Evolutionary conservation across 1,284 basidiomycete genomes (phyloP), one percentile per base, ranked within the genome.

Genomic region (Ustilago cynodontis): DNA sequence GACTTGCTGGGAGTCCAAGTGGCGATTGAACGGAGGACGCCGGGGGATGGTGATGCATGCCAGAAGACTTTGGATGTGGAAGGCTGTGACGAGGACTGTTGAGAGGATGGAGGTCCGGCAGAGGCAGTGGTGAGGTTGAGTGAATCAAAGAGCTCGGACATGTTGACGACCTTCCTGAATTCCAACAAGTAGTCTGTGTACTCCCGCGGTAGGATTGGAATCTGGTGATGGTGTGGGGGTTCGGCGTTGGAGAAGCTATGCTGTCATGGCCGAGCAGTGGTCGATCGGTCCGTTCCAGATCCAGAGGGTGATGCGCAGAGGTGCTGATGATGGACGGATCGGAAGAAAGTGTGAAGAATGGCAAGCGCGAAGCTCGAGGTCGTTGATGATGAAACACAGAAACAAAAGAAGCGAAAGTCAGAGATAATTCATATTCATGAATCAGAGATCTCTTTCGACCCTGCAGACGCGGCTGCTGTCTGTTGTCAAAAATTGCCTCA

Each of bases 121-220:
- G 63, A 57, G 4, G 49, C 41, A 43, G 41, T 66, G 68, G 47
- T 69, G 26, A 77, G 59, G 14, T 77, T 73, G 67, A 77, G 71
- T 45, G 75, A 77, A 59, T 77, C 75, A 31, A 77, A 77, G 45
- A 77, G 75, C 39, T 77, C 75, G 31, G 75, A 77, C 75, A 77
- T 77, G 64, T 28, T 58, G 50, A 14, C 24, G 3, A 10, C 16
- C 16, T 45, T n/a, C n/a, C n/a, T n/a, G n/a, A n/a, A n/a, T n/a
- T n/a, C 43, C 4, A 6, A 6, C 24, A 9, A 22, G 13, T 24
- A 14, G 13, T 14, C 13, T 24, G 26, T 49, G 47, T 9, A 4
- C 9, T 11, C 24, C 28, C 14, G 24, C 26, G 24, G 47, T 28
- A 28, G 26, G 47, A 7, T 26, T 24, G 47, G 13, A 26, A 49